Percentiles rank a stretch among this genome's conserved stretches.
Evolutionary conservation across 2,329 filamentous ascomycete genomes (phyloP).

Genomic region (Blumeria graminis): DNA sequence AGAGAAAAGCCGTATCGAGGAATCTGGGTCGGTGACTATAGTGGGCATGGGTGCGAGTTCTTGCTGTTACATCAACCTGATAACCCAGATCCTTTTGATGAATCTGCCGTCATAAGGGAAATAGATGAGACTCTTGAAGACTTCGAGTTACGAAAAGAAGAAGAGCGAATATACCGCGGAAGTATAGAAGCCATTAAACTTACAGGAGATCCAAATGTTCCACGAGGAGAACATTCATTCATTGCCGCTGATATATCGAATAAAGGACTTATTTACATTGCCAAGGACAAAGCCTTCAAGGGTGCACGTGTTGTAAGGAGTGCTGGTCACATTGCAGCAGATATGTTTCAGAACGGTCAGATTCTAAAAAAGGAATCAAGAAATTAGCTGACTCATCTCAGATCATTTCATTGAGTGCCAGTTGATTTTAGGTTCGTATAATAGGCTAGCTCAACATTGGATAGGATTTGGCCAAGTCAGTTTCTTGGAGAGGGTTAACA

Average conservation of each 20-base stretch:
- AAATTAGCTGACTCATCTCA: conserved; percentile 17
- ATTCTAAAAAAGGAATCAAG: not conserved
- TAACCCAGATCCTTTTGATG: conserved; percentile 18
- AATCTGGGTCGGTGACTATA: conserved; percentile 68
- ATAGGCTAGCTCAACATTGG: conserved; percentile 68
- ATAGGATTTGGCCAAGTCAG: conserved; percentile 34
- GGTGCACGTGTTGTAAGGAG: conserved; percentile 51
- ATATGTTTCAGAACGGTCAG: conserved; percentile 50
- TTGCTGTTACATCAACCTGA: conserved; percentile 57
- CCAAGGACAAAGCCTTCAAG: conserved; percentile 42
- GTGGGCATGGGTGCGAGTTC: conserved; percentile 72
- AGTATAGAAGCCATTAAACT: conserved; percentile 67
- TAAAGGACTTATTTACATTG: conserved; percentile 35
- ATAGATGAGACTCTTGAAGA: conserved; percentile 21
- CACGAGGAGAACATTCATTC: conserved; percentile 66
- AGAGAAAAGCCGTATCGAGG: conserved; percentile 60
- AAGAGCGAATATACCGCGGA: conserved; percentile 33
- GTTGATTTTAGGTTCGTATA: conserved; percentile 53
- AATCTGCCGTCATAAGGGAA: conserved; percentile 18
- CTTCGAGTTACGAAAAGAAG: conserved; percentile 22
- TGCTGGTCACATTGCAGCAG: conserved; percentile 52
- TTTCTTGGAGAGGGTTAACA: conserved; percentile 33
- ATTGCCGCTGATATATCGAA: conserved; percentile 53
- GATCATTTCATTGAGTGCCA: conserved; percentile 53
- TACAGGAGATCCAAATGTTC: conserved; percentile 77